A percentile compares a stretch with the other conserved stretches of the same genome.
Conservation (phyloP, 495 filamentous ascomycete genomes). For the Extremus antarcticus region DNA sequence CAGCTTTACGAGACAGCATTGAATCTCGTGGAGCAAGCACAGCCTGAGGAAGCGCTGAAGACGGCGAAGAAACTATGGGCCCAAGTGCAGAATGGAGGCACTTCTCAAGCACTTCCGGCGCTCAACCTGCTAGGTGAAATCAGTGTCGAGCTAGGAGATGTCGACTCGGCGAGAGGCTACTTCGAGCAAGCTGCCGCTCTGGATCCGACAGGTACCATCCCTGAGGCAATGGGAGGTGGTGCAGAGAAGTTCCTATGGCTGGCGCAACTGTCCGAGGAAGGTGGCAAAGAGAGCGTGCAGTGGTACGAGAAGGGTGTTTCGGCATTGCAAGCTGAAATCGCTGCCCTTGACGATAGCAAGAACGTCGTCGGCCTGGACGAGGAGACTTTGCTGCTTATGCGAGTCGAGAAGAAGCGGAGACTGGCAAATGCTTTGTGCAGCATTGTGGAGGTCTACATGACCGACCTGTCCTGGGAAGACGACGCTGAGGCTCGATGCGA, state of each 20-base stretch:
- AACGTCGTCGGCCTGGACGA: constrained; percentile 29
- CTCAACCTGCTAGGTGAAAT: constrained; percentile 76
- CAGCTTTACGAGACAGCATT: constrained; percentile 56
- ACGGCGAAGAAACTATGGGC: constrained; percentile 52
- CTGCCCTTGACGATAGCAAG: constrained; percentile 30
- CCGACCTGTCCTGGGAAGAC: constrained; percentile 84
- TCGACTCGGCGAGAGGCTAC: constrained; percentile 54
- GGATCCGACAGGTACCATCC: constrained; percentile 57
- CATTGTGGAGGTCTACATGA: constrained; percentile 95
- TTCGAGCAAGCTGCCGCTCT: constrained; percentile 59
- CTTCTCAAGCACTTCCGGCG: constrained; percentile 46
- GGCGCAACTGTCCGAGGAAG: constrained; percentile 81
- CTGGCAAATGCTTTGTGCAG: constrained; percentile 79
- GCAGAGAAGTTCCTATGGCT: constrained; percentile 94
- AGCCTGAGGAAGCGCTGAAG: constrained; percentile 56
- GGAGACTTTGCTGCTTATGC: constrained; percentile 31
- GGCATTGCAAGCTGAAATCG: constrained; percentile 56
- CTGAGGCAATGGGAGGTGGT: constrained; percentile 59
- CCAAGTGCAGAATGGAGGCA: constrained; percentile 33
- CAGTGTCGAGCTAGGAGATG: constrained; percentile 70
- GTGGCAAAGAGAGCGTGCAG: constrained; percentile 67
- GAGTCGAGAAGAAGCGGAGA: constrained; percentile 63
- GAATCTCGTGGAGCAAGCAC: constrained; percentile 56
- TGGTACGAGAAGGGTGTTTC: constrained; percentile 81
- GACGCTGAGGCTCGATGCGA: constrained; percentile 83